Evolutionary conservation across 345 rosid genomes (phyloP), one percentile per base, ranked within the genome.

Genomic region (Cardiospermum halicacabum): DNA sequence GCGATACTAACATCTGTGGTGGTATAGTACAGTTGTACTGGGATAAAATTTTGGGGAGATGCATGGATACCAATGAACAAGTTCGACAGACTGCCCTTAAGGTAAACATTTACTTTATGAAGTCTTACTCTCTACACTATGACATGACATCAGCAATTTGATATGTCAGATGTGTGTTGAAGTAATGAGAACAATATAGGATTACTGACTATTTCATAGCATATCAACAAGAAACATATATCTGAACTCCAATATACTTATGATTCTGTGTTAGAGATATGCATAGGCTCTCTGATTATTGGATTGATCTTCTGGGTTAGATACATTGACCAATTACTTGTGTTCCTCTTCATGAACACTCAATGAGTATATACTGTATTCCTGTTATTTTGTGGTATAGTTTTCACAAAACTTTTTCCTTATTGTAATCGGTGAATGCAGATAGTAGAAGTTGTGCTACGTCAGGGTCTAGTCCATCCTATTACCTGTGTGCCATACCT

Each of bases 381-480:
- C n/a, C n/a, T n/a, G 30, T 22, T 24, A 7, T 31, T 49, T 31
- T 11, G 7, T 57, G 36, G 39, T 13, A 50, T 27, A 27, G 42
- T 22, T 55, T 5, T 22, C 30, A 24, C 48, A 64, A 32, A 21
- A 16, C 13, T 54, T 34, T 45, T 15, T 15, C 1, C 18, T 18
- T 27, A 36, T 22, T 50, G n/a, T 54, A n/a, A n/a, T 26, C 31
- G 64, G 49, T 60, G 11, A 16, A 26, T 72, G 84, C 90, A 95
- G 99, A 95, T 95, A 70, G 97, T 95, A 75, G 99, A 95, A 79
- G 77, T 95, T 40, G 99, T 87, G 57, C 82, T 95, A 53, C 96
- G 96, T 36, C 99, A 95, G 78, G 99, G 99, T 74, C 96, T 95
- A 70, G 97, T 95, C 69, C 99, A 95, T 82, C 97, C 99, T 69